Percentiles rank a stretch among this genome's conserved stretches.
These are phyloP conservation scores for Lophiotrema nucula DNA, from an alignment of 495 filamentous ascomycete genomes.

Conservation along the genomic window DNA sequence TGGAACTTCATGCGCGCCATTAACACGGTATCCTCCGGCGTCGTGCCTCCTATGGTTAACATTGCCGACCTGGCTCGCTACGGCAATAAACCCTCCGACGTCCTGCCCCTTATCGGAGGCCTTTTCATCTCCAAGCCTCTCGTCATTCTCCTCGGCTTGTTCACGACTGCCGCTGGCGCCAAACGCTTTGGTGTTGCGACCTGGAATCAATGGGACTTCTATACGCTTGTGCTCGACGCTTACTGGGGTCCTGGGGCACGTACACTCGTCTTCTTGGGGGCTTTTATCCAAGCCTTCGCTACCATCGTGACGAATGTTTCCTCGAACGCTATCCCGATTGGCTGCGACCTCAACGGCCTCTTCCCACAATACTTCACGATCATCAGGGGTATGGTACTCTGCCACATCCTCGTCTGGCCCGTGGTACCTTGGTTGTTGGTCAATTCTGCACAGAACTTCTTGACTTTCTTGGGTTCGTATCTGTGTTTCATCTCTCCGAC, in stretches of 20 bases:
- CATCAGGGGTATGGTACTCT: neutral
- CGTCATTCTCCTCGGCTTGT: neutral
- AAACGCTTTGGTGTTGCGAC: slow-evolving; percentile 1
- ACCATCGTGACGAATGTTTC: neutral
- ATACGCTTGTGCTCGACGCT: neutral
- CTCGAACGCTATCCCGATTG: neutral
- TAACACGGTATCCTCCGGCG: neutral
- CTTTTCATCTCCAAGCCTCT: slow-evolving; percentile 3
- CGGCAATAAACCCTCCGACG: neutral
- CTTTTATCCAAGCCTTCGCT: neutral
- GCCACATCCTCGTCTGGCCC: neutral
- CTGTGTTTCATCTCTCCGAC: neutral
- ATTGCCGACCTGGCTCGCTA: slow-evolving; percentile 1
- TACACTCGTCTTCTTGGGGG: neutral
- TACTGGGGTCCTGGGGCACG: neutral
- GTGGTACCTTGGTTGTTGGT: neutral
- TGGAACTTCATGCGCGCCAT: neutral
- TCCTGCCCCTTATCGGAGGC: neutral
- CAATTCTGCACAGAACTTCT: neutral
- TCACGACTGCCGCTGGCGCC: neutral
- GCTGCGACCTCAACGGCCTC: neutral
- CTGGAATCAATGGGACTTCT: neutral
- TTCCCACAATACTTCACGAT: neutral
- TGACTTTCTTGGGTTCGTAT: neutral
- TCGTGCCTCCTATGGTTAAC: slow-evolving; percentile 2